Evolutionary conservation across 2,329 filamentous ascomycete genomes (phyloP).

Genomic region (Alternaria sp.): DNA sequence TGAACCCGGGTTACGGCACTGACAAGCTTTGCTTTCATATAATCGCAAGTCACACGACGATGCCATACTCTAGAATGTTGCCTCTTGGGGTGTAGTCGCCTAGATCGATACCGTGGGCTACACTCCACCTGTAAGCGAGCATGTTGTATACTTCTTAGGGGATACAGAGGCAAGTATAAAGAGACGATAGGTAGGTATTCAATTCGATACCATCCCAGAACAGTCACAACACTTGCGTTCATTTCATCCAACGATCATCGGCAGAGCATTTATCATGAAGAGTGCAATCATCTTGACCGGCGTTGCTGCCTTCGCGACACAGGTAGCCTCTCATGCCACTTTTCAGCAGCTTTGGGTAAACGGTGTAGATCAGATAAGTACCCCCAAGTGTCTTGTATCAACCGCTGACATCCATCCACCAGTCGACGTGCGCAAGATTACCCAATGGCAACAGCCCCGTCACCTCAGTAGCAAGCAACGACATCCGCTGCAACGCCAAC

Average conservation of each 20-base stretch:
- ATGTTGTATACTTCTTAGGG: neutral
- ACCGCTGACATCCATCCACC: slow-evolving; percentile 10
- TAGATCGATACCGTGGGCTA: neutral
- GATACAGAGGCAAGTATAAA: slow-evolving; percentile 1
- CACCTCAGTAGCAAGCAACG: slow-evolving; percentile 58
- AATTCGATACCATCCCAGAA: neutral
- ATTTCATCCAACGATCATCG: neutral
- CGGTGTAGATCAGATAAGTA: slow-evolving; percentile 35
- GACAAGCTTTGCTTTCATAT: slow-evolving; percentile 14
- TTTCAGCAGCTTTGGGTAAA: slow-evolving; percentile 44
- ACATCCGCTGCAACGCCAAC: slow-evolving; percentile 57
- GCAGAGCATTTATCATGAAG: slow-evolving; percentile 1
- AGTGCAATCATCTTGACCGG: slow-evolving; percentile 5
- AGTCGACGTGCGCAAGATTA: slow-evolving; percentile 34
- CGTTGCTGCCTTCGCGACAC: slow-evolving; percentile 37
- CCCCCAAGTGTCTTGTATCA: neutral
- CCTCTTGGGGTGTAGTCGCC: neutral
- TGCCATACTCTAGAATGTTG: neutral
- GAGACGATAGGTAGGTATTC: neutral
- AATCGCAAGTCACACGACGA: slow-evolving; percentile 13
- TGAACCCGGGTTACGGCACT: slow-evolving; percentile 6
- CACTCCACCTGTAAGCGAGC: neutral
- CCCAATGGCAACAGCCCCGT: slow-evolving; percentile 48
- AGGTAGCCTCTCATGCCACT: slow-evolving; percentile 36
- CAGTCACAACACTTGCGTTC: neutral